These are phyloP conservation scores for Stephania yunnanensis DNA, from an alignment of 164 flowering plant genomes.

Conservation along the genomic window DNA sequence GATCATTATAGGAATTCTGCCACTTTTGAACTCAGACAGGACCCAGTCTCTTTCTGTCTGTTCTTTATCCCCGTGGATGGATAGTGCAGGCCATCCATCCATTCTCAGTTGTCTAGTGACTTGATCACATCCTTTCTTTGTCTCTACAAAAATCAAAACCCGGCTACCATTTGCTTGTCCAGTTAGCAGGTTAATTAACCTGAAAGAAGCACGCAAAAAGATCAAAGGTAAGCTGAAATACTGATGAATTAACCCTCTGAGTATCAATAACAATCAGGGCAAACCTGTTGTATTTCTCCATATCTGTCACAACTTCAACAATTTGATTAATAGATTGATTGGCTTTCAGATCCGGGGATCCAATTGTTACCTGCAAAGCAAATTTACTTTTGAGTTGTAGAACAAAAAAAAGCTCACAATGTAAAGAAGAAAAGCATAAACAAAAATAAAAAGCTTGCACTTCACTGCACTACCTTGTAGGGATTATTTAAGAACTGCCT, in stretches of 20 bases:
- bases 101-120: constrained; percentile 84
- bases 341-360: constrained; percentile 85
- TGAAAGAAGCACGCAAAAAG: constrained; percentile 22
- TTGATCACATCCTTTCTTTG: constrained; percentile 95
- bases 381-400: background rate
- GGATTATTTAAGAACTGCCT: constrained; percentile 81
- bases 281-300: constrained; percentile 86
- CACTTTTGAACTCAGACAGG: constrained; percentile 89
- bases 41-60: constrained; percentile 98
- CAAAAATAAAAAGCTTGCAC: background rate
- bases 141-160: constrained; percentile 78
- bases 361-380: constrained; percentile 66
- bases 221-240: constrained; percentile 2
- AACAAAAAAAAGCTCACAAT: background rate
- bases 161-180: constrained; percentile 80
- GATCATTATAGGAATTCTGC: constrained; percentile 94
- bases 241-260: constrained; percentile 4
- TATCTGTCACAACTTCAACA: constrained; percentile 72
- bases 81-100: constrained; percentile 99
- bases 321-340: constrained; percentile 87
- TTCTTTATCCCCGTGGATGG: constrained; percentile 97
- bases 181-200: constrained; percentile 67
- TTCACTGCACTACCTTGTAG: constrained; percentile 56
- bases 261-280: constrained; percentile 13
- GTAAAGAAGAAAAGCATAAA: too few relatives aligned